These are phyloP conservation scores for Trichoderma endophyticum DNA, from an alignment of 2,329 filamentous ascomycete genomes.

Conservation along the genomic window DNA sequence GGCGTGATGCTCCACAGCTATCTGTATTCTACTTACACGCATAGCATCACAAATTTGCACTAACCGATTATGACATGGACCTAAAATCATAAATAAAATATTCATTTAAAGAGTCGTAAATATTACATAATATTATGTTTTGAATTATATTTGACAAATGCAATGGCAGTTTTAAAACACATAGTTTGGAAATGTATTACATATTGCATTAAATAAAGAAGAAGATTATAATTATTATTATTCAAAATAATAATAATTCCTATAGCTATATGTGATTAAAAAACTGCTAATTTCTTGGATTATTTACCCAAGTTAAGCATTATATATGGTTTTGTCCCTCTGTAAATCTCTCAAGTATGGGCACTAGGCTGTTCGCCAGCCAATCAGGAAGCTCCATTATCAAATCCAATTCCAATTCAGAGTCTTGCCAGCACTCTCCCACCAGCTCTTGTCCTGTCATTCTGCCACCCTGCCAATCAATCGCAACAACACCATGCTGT, in stretches of 20 bases:
- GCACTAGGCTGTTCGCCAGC: not conserved
- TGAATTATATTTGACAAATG: not conserved
- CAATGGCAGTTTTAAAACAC: not conserved
- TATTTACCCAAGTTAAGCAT: not conserved
- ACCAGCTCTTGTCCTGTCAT: conserved; percentile 29
- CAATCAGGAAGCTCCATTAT: conserved; percentile 12
- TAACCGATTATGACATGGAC: not conserved
- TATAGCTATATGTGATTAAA: not conserved
- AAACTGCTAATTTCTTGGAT: not conserved
- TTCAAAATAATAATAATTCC: not conserved
- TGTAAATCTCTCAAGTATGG: not conserved
- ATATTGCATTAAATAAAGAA: not conserved
- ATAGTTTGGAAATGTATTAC: not conserved
- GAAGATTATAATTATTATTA: not conserved
- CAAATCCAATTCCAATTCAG: conserved; percentile 7
- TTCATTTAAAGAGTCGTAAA: not conserved
- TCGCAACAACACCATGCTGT: conserved; percentile 40
- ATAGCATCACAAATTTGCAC: not conserved
- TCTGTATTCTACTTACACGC: not conserved
- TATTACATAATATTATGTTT: not conserved
- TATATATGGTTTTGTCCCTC: not conserved
- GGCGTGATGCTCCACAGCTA: not conserved
- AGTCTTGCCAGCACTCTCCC: conserved; percentile 32
- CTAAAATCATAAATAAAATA: not conserved
- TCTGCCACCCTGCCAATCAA: conserved; percentile 23